Conservation (phyloP, 805 yeast genomes). For the Candida ascalaphidarum region DNA sequence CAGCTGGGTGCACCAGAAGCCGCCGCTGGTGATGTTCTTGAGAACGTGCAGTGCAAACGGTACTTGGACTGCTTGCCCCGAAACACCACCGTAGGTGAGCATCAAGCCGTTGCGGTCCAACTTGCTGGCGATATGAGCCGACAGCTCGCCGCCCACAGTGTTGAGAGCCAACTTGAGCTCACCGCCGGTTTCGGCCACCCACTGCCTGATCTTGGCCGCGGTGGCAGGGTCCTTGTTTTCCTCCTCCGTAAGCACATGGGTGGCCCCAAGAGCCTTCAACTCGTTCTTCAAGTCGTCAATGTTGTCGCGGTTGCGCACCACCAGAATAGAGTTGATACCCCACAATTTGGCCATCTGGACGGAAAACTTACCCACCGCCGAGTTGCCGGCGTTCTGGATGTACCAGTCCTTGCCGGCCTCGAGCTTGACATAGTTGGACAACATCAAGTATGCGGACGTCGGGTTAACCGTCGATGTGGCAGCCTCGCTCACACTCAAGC, state of each 20-base stretch:
- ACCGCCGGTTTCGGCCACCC: slow-evolving; percentile 9
- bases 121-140: slow-evolving; percentile 12
- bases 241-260: slow-evolving; percentile 20
- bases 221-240: slow-evolving; percentile 13
- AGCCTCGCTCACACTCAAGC: slow-evolving; percentile 9
- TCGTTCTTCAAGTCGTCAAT: slow-evolving; percentile 9
- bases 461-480: slow-evolving; percentile 14
- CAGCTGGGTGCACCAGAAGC: slow-evolving; percentile 30
- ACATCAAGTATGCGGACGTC: slow-evolving; percentile 11
- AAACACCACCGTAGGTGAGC: slow-evolving; percentile 18
- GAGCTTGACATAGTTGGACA: slow-evolving; percentile 10
- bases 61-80: slow-evolving; percentile 9
- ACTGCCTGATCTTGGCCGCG: slow-evolving; percentile 5
- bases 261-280: slow-evolving; percentile 20
- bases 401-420: slow-evolving; percentile 18
- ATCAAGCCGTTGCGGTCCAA: slow-evolving; percentile 19
- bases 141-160: slow-evolving; percentile 19
- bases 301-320: slow-evolving; percentile 17
- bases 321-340: slow-evolving; percentile 18
- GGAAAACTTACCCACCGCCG: slow-evolving; percentile 22
- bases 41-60: slow-evolving; percentile 17
- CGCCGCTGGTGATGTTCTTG: slow-evolving; percentile 18
- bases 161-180: slow-evolving; percentile 22
- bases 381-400: slow-evolving; percentile 24
- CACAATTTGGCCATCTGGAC: slow-evolving; percentile 17